Evolutionary conservation across 2,329 filamentous ascomycete genomes (phyloP), one percentile per base, ranked within the genome.

Genomic region (Blastomyces emzantsi): DNA sequence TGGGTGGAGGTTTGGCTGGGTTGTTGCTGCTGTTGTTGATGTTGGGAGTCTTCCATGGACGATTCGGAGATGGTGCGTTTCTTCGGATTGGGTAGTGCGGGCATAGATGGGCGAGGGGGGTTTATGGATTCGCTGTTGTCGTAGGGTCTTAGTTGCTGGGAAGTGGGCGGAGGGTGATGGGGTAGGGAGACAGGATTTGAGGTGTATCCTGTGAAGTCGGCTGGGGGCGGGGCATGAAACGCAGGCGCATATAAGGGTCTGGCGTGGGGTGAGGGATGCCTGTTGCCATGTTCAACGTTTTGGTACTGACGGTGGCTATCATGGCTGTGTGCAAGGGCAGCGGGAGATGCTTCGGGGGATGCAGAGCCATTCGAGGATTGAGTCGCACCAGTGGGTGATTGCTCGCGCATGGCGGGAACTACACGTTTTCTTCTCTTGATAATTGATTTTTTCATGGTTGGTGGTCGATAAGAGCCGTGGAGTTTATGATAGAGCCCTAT

Each of bases 381-480:
- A 28, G 75, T 74, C 11, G 72, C 71, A 19, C 70, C 74, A 39
- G 72, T 75, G 15, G 76, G 75, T 57, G 80, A 79, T 62, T 77
- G 75, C 63, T 80, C 80, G 63, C 79, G 76, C 33, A 85, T 79
- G 22, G 90, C 91, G 22, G 93, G 92, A 54, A 97, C 92, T 6
- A 97, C 92, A 64, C 94, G 87, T 81, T 97, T 97, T 65, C 94
- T 84, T 66, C 94, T 86, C 77, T 99, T 97, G 75, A 99, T 99
- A 33, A 96, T 90, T 2, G 91, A 89, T 76, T 97, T 97, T 77
- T 97, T 99, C 94, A 99, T 97, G n/a, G 91, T 91, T 5, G 94
- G 90, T 0, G 94, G 94, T 52, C 94, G 85, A 75, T 97, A 93
- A 39, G 92, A 87, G 62, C 92, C 92, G 73, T 99, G 94, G 2